Evolutionary conservation across 179 eudicot genomes (phyloP), one percentile per base, ranked within the genome.

Genomic region (Carnegiea gigantea): DNA sequence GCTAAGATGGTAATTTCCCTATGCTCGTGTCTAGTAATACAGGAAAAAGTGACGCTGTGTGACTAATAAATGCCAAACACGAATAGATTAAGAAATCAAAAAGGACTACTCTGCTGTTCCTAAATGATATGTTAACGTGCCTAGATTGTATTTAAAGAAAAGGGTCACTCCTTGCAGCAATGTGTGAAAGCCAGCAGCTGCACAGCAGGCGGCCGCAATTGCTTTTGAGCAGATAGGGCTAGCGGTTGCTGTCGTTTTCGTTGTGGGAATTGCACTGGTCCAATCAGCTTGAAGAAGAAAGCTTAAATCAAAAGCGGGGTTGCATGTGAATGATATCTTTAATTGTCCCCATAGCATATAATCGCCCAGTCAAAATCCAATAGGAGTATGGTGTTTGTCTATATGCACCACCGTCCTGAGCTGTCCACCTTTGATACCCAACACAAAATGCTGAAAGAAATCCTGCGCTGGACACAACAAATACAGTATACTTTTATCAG

Each of bases 171-270:
- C 71, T 36, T 8, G 64, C 43, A 62, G 78, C 82, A 73, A 65
- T 83, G 36, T 71, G 80, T 70, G 43, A 60, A 84, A 51, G 54
- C 33, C 24, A 75, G 79, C 57, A 51, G 75, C 24, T 49, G 77
- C 71, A 73, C 46, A 80, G 73, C 71, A 53, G 26, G 75, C 67
- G 80, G 72, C 76, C 83, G 76, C 81, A 73, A 57, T 70, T 71
- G 38, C 75, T 4, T 28, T 36, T 70, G 73, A 70, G 80, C 26
- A 77, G 67, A 40, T 76, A 65, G 46, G 64, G 23, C 2, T 17
- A 70, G 46, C 46, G 40, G 54, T 59, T 53, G 80, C 73, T 48
- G 75, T 67, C 48, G 5, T 24, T 70, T 70, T 43, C 76, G 65
- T 38, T 26, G 40, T 20, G 73, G 6, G 43, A 84, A 81, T 38